Percentiles rank a stretch among this genome's conserved stretches.
These are phyloP conservation scores for Amoeboaphelidium occidentale DNA, from an alignment of 371 early-diverging fungal genomes.

Conservation along the genomic window DNA sequence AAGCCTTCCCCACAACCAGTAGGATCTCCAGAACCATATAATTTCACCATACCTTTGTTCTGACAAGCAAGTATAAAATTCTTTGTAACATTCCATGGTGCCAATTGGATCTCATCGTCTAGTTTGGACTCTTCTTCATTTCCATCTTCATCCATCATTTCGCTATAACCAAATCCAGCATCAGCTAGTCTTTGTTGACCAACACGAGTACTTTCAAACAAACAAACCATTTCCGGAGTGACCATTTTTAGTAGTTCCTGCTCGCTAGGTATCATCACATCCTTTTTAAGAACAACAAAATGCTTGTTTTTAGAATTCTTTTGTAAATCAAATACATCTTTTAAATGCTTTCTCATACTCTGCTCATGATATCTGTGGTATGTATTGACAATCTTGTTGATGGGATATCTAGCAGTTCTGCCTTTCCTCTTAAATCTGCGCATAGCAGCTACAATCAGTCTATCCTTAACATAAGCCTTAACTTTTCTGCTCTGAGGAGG, in stretches of 20 bases:
- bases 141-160: constrained; percentile 26
- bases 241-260: constrained; percentile 83
- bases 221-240: constrained; percentile 94
- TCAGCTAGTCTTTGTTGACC: constrained; percentile 87
- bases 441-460: constrained; percentile 49
- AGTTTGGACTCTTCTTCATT: constrained; percentile 37
- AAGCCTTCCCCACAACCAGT: constrained; percentile 96
- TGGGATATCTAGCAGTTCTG: background rate
- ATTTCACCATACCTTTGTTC: constrained; percentile 69
- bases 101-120: constrained; percentile 66
- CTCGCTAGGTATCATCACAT: constrained; percentile 56
- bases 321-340: constrained; percentile 91
- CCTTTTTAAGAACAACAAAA: constrained; percentile 75
- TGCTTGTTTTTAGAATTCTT: constrained; percentile 74
- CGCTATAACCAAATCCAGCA: constrained; percentile 46
- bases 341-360: constrained; percentile 21
- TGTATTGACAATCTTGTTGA: constrained; percentile 10
- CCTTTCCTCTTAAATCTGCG: background rate
- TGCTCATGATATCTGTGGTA: constrained; percentile 18
- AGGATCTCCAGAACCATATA: constrained; percentile 52
- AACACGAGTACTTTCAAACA: constrained; percentile 88
- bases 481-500: constrained; percentile 92
- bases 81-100: constrained; percentile 89
- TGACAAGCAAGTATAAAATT: constrained; percentile 56
- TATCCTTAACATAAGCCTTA: constrained; percentile 69